These are phyloP conservation scores for Cryptosporidium bovis DNA, from an alignment of 169 alveolate genomes.

Conservation along the genomic window DNA sequence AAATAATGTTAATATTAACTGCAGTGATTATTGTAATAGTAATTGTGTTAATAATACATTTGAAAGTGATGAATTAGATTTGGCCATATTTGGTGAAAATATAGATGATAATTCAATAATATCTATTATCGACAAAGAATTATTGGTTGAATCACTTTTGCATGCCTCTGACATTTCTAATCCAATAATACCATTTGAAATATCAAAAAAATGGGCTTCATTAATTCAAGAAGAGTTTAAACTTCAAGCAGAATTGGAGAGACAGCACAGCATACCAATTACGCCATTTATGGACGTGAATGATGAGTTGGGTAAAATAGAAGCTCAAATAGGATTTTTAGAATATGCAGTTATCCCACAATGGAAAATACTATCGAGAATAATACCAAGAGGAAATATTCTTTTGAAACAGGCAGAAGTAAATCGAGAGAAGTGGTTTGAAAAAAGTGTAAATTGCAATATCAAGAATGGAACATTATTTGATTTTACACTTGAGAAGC, in stretches of 20 bases:
- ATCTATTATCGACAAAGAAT: slow-evolving; percentile 69
- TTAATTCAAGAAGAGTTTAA: slow-evolving; percentile 85
- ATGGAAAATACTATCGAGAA: slow-evolving; percentile 51
- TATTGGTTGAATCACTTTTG: slow-evolving; percentile 78
- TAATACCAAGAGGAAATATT: slow-evolving; percentile 12
- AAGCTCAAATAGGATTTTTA: slow-evolving; percentile 84
- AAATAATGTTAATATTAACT: neutral
- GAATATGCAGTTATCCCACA: slow-evolving; percentile 84
- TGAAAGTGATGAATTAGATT: slow-evolving; percentile 13
- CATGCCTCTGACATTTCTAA: slow-evolving; percentile 89
- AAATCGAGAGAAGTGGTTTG: slow-evolving; percentile 36
- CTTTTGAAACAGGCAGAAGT: slow-evolving; percentile 32
- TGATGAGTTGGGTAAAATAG: slow-evolving; percentile 81
- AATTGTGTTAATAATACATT: neutral
- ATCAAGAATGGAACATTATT: slow-evolving; percentile 2
- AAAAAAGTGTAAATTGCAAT: neutral
- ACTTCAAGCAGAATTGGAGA: slow-evolving; percentile 87
- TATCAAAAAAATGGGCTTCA: slow-evolving; percentile 83
- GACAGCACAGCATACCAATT: slow-evolving; percentile 82
- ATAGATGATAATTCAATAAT: slow-evolving; percentile 6
- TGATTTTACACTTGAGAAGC: slow-evolving; percentile 18
- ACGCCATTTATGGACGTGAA: slow-evolving; percentile 83
- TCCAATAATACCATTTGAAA: slow-evolving; percentile 84
- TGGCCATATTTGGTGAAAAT: slow-evolving; percentile 27
- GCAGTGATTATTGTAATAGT: neutral